A percentile compares a stretch with the other conserved stretches of the same genome.
These are phyloP conservation scores for Leccinum uliginosum DNA, from an alignment of 768 basidiomycete genomes.

Conservation along the genomic window DNA sequence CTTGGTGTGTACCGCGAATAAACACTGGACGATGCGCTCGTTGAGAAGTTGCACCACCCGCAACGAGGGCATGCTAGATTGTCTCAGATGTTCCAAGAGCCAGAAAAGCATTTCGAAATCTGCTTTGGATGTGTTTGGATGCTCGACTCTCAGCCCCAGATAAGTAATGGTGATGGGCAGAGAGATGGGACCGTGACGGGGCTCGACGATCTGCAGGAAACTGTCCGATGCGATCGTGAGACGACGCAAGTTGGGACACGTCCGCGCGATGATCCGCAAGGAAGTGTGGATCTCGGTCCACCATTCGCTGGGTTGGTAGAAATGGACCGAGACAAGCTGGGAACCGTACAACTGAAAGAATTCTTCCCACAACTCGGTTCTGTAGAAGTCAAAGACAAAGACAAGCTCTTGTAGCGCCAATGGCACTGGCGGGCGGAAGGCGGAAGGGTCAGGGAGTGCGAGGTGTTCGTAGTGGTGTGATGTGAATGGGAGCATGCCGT, in stretches of 20 bases:
- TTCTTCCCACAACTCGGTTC: neutral
- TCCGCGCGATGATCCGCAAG: constrained; percentile 5
- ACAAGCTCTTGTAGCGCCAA: neutral
- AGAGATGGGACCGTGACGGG: neutral
- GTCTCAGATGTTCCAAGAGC: neutral
- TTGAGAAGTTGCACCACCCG: neutral
- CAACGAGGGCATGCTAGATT: neutral
- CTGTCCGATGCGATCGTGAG: constrained; percentile 14
- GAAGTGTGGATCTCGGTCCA: neutral
- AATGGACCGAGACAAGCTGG: neutral
- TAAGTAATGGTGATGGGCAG: constrained; percentile 12
- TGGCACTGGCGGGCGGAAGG: neutral
- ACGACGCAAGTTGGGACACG: constrained; percentile 17
- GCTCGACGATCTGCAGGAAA: constrained; percentile 1
- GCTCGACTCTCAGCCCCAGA: constrained; percentile 10
- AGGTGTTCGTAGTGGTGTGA: neutral
- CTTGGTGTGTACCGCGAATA: neutral
- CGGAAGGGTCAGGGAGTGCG: neutral
- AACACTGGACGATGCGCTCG: neutral
- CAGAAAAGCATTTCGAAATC: neutral
- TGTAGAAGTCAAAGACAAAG: neutral
- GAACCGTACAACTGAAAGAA: neutral
- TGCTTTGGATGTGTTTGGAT: neutral
- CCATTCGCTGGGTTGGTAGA: neutral
- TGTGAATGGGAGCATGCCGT: neutral